Base-by-base conservation (phyloP, 2,329 filamentous ascomycete species). In the Cladophialophora chaetospira region DNA sequence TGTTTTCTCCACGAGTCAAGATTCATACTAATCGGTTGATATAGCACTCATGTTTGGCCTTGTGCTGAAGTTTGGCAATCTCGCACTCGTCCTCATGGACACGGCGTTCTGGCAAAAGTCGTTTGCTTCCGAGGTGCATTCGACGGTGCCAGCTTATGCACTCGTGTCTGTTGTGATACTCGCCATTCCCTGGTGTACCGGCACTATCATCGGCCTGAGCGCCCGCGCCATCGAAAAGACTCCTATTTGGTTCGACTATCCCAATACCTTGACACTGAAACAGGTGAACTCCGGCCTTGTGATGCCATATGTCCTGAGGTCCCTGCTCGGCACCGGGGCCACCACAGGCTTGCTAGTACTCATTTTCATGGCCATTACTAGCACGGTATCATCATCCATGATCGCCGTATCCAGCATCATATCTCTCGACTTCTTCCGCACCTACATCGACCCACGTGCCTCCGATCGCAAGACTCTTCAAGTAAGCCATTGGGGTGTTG, bases 31-130 rank as follows among this genome's bases (percentile, higher is more conserved):
- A 53, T 35, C 17, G 36, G 3, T 25, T 45, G 42, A 2, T 21
- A 50, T 19, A 50, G 47, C 47, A 9, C 33, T 59, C 3, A 13
- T 59, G 15, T 80, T 74, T 66, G 75, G 74, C 0, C 57, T 81
- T 4, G 74, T 79, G 26, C 67, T 79, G 9, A 79, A 78, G 53
- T 76, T 80, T 43, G 78, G 76, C 11, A 80, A 80, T 50, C 66
- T 80, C 15, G 77, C 75, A 5, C 69, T 79, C 0, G 78, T 80
- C 0, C 69, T 79, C 4, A 80, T 81, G 76, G 75, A 81, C 60
- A 81, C 77, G 3, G 78, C 74, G 1, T 81, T 81, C 65, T 81
- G 77, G 77, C 77, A 80, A 54, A 81, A 81, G 66, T 75, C 74
- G 0, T 81, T 81, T 58, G 77, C 77, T 1, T 73, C 75, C 1